phyloP scores from a whole-genome alignment of 768 basidiomycete genomes.

The Psilocybe cubensis region DNA sequence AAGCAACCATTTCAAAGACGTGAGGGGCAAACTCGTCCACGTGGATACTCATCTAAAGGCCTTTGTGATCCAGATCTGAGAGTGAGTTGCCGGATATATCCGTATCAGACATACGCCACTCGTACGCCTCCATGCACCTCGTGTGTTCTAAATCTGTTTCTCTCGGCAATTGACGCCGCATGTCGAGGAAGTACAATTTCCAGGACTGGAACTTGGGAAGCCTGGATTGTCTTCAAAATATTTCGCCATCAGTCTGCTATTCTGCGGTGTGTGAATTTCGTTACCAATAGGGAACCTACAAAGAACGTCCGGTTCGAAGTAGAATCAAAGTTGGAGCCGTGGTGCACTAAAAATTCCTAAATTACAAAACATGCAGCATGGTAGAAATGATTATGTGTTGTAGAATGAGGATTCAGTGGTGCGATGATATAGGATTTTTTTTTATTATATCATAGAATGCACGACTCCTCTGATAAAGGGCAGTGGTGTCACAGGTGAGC shows the following conservation, averaged over 20 bases:
- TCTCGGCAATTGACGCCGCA: not conserved
- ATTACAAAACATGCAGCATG: not conserved
- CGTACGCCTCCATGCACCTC: no score
- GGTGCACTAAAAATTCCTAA: not conserved
- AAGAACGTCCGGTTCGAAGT: constrained; percentile 4
- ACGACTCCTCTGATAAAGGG: not conserved
- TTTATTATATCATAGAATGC: no score
- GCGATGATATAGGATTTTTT: no score
- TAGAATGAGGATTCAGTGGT: no score
- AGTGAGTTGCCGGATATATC: not conserved
- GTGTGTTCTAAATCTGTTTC: constrained; percentile 11
- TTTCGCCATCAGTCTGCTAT: not conserved
- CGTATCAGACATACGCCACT: constrained; percentile 1
- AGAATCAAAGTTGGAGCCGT: not conserved
- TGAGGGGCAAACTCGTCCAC: constrained; percentile 5
- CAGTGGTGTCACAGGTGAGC: not conserved
- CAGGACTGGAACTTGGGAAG: not conserved
- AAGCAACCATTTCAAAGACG: not conserved
- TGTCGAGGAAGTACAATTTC: constrained; percentile 1
- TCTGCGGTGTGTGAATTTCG: constrained; percentile 12
- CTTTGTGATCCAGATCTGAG: no score
- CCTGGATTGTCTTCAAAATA: not conserved
- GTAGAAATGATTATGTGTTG: no score
- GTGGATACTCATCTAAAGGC: constrained; percentile 7
- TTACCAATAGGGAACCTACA: constrained; percentile 16